phyloP scores from a whole-genome alignment of 169 alveolate species.

The Plasmodium coatneyi region DNA sequence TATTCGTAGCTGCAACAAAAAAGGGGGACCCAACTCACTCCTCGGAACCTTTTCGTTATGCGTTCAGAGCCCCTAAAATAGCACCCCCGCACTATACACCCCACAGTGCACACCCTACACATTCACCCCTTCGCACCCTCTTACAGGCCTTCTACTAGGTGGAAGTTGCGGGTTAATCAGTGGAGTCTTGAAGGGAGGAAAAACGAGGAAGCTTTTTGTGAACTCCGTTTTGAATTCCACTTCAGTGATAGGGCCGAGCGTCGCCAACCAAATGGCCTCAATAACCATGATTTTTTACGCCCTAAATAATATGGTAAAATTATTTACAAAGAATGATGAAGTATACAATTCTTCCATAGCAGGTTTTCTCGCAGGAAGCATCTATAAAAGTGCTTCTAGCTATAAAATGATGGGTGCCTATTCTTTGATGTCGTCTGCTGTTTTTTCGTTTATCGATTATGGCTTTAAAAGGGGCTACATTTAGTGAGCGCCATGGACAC shows the following conservation, averaged over 20 bases:
- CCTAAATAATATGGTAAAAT: constrained; percentile 79
- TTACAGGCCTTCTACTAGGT: constrained; percentile 87
- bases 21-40: neutral
- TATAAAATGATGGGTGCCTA: constrained; percentile 79
- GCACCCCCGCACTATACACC: too few species aligned
- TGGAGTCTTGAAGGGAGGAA: constrained; percentile 90
- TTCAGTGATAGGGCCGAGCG: constrained; percentile 85
- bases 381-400: constrained; percentile 83
- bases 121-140: neutral
- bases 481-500: neutral
- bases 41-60: neutral
- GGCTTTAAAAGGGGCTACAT: constrained; percentile 79
- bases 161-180: constrained; percentile 86
- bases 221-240: constrained; percentile 89
- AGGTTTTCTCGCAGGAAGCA: constrained; percentile 90
- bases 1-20: neutral
- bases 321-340: constrained; percentile 81
- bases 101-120: neutral
- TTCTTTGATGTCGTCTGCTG: constrained; percentile 80
- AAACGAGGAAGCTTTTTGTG: constrained; percentile 86
- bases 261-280: constrained; percentile 88
- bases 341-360: constrained; percentile 81
- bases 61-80: neutral
- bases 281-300: constrained; percentile 88
- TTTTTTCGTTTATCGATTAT: constrained; percentile 83